Conservation (phyloP, 2,329 filamentous ascomycete genomes). For the Neofusicoccum ribis region DNA sequence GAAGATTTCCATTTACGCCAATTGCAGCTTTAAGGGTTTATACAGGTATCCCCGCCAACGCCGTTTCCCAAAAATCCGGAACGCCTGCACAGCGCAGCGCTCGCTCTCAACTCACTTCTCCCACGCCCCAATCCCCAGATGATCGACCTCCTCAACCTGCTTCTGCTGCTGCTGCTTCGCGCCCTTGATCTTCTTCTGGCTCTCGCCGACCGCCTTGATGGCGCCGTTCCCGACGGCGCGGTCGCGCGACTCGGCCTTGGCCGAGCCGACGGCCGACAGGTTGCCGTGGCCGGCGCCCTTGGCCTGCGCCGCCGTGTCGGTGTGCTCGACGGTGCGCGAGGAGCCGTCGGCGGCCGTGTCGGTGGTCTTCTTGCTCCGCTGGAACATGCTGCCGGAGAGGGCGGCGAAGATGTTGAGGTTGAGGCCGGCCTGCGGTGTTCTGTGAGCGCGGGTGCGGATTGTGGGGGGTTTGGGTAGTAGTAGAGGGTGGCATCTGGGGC, state of each 20-base stretch:
- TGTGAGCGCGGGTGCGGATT: no score
- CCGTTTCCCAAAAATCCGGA: not conserved
- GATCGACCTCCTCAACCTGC: constrained; percentile 29
- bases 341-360: constrained; percentile 31
- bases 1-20: no score
- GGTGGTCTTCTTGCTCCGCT: constrained; percentile 33
- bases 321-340: constrained; percentile 26
- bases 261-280: not conserved
- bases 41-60: no score
- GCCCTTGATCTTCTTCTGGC: constrained; percentile 6
- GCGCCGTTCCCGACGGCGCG: constrained; percentile 31
- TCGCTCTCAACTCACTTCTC: not conserved
- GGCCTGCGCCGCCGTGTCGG: constrained; percentile 17
- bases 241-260: not conserved
- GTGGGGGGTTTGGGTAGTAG: no score
- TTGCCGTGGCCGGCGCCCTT: constrained; percentile 2
- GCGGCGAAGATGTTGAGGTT: constrained; percentile 40
- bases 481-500: not conserved
- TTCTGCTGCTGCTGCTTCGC: not conserved
- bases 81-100: not conserved
- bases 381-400: constrained; percentile 34
- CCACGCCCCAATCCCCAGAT: constrained; percentile 36
- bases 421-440: constrained; percentile 29
- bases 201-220: constrained; percentile 22
- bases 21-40: no score